These are phyloP conservation scores for Thraustotheca clavata DNA, from an alignment of 352 stramenopile species.

Conservation along the genomic window DNA sequence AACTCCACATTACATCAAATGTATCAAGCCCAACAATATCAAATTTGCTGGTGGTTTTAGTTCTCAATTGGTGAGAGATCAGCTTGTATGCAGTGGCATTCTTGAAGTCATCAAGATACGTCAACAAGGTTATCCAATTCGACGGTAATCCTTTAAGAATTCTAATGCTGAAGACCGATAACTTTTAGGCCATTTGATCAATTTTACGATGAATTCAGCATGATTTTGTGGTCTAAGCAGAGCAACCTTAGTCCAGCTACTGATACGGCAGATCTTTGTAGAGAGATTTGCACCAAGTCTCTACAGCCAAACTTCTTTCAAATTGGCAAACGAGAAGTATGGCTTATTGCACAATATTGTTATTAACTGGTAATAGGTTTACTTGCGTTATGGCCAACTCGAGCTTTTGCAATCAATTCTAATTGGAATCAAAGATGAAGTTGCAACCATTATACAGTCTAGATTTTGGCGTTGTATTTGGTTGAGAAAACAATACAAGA, in stretches of 20 bases:
- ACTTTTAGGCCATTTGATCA: conserved; percentile 46
- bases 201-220: conserved; percentile 65
- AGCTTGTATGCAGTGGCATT: conserved; percentile 88
- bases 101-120: conserved; percentile 90
- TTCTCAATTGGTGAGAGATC: conserved; percentile 79
- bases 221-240: background rate
- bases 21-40: conserved; percentile 92
- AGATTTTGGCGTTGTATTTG: conserved; percentile 39
- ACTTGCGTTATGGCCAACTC: conserved; percentile 67
- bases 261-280: background rate
- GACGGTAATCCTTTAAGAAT: conserved; percentile 20
- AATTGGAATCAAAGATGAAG: conserved; percentile 32
- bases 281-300: background rate
- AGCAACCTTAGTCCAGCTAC: background rate
- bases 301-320: conserved; percentile 14
- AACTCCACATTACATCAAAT: conserved; percentile 91
- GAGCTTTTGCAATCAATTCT: conserved; percentile 56
- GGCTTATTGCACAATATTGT: background rate
- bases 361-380: conserved; percentile 32
- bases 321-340: conserved; percentile 18
- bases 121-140: conserved; percentile 86
- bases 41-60: conserved; percentile 88
- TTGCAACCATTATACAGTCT: conserved; percentile 41
- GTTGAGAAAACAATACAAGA: conserved; percentile 33
- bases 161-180: background rate